phyloP scores from a whole-genome alignment of 2,329 filamentous ascomycete species.

The Ceratocystis eucalypticola region DNA sequence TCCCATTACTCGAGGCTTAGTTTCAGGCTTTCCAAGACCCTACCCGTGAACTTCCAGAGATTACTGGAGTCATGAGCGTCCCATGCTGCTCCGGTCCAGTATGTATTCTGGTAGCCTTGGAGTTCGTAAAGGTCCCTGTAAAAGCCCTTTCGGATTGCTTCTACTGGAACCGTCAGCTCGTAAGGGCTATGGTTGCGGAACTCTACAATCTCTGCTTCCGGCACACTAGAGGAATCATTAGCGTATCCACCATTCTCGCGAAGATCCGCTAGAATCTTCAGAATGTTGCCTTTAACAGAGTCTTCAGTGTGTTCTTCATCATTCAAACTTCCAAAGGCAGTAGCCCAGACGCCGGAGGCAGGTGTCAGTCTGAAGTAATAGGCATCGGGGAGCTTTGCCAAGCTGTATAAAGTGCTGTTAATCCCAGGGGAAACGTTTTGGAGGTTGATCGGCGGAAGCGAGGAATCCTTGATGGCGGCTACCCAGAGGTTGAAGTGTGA shows the following conservation, averaged over 20 bases:
- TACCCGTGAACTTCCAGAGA: conserved; percentile 23
- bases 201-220: conserved; percentile 24
- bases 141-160: conserved; percentile 26
- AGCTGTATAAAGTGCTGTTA: conserved; percentile 16
- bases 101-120: conserved; percentile 28
- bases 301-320: conserved; percentile 17
- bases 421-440: conserved; percentile 13
- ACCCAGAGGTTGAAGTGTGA: conserved; percentile 10
- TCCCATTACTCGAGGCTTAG: not conserved
- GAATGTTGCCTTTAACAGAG: conserved; percentile 20
- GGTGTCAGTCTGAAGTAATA: conserved; percentile 7
- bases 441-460: conserved; percentile 1
- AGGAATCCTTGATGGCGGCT: conserved; percentile 3
- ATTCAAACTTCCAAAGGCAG: conserved; percentile 18
- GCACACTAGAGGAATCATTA: not conserved
- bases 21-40: conserved; percentile 11
- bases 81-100: conserved; percentile 27
- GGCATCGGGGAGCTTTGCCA: not conserved
- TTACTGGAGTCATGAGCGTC: conserved; percentile 20
- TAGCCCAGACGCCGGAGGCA: conserved; percentile 4
- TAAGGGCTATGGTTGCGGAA: conserved; percentile 25
- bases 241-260: conserved; percentile 8
- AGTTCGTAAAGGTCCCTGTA: conserved; percentile 26
- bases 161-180: conserved; percentile 23
- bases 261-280: conserved; percentile 14